Evolutionary conservation across 2,329 filamentous ascomycete genomes (phyloP), one percentile per base, ranked within the genome.

Genomic region (Xenoacremonium recifei): DNA sequence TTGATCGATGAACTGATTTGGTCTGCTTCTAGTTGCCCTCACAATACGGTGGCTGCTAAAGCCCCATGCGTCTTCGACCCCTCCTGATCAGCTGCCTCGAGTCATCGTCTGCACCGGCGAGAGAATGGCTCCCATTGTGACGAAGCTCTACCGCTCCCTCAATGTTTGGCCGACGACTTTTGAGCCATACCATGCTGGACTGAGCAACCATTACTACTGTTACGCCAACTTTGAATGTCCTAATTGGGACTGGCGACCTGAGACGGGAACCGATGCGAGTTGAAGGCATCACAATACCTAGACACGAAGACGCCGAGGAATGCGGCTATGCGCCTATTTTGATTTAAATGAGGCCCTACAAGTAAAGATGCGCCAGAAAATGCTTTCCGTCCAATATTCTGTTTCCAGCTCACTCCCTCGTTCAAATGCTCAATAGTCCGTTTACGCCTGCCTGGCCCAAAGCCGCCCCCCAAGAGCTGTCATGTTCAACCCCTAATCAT

Each of bases 191-290:
- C 88, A 92, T 57, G 74, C 78, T n/a, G 85, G 85, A 1, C 66
- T 93, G 45, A 87, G 85, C 63, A 93, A 93, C 58, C 85, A 89
- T 64, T 93, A 90, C 60, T 77, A 79, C 58, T 90, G 85, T 63
- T 92, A 89, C 58, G 80, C 87, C 18, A 91, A 88, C 58, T 91
- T 88, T 58, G 83, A 88, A 61, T 79, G 82, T 54, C 67, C 67
- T 6, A 63, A 62, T 4, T 80, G 78, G 75, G 65, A 60, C 32
- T 77, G 67, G 65, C 40, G 46, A 40, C 41, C 40, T 34, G 49
- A 55, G 5, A 18, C 30, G 20, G 13, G 9, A 27, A 27, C 9
- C 23, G 23, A 27, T 27, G 9, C 23, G 23, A 27, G 23, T 27
- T 27, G 23, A 27, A 13, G 19, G 5, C 7, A 5, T 25, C 15